Conservation (phyloP, 2,329 filamentous ascomycete species). For the Teratosphaeria viscida region DNA sequence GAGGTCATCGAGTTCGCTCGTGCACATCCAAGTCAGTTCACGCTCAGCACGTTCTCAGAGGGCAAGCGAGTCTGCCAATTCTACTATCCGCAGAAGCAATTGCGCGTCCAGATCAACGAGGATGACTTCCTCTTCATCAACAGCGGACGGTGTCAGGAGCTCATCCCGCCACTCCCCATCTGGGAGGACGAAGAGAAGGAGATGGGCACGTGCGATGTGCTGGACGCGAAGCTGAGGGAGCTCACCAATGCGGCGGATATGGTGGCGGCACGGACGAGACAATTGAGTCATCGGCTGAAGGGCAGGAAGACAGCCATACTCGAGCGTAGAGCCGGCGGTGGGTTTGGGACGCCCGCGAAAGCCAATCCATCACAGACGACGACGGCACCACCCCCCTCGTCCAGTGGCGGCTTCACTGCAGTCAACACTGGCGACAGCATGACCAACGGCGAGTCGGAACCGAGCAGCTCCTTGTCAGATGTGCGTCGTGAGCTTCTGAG, state of each 20-base stretch:
- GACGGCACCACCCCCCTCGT: constrained; percentile 18
- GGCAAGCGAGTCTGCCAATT: constrained; percentile 69
- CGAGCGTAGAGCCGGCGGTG: constrained; percentile 44
- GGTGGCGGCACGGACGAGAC: constrained; percentile 60
- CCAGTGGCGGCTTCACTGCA: constrained; percentile 42
- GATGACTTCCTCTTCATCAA: constrained; percentile 79
- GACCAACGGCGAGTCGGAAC: constrained; percentile 30
- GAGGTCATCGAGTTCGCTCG: constrained; percentile 79
- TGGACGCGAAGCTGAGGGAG: constrained; percentile 66
- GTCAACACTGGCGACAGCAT: constrained; percentile 37
- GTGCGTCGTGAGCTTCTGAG: constrained; percentile 51
- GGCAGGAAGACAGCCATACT: constrained; percentile 64
- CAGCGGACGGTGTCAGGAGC: constrained; percentile 70
- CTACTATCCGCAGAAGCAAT: constrained; percentile 57
- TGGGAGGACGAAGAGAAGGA: constrained; percentile 82
- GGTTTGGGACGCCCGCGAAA: constrained; percentile 26
- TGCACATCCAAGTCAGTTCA: constrained; percentile 68
- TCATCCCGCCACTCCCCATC: constrained; percentile 70
- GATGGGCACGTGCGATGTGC: constrained; percentile 69
- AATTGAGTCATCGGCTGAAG: constrained; percentile 71
- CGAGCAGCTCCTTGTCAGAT: constrained; percentile 37
- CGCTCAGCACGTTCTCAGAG: constrained; percentile 56
- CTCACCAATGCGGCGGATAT: constrained; percentile 69
- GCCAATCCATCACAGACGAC: constrained; percentile 20
- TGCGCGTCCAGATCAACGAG: constrained; percentile 73